Evolutionary conservation across 2,329 filamentous ascomycete genomes (phyloP), one percentile per base, ranked within the genome.

Genomic region (Didymella pomorum): DNA sequence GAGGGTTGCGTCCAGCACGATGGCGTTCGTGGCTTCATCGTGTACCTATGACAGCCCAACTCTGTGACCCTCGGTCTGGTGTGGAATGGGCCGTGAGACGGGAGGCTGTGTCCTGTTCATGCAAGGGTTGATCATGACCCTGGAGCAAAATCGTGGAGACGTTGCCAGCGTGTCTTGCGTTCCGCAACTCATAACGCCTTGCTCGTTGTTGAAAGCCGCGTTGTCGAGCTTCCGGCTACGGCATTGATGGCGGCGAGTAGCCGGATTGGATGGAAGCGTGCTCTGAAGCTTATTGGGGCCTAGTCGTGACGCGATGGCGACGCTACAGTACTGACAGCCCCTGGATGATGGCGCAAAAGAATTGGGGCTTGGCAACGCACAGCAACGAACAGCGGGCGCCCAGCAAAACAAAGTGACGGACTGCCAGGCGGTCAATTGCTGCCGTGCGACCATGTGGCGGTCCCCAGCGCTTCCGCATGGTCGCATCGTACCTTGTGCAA

Each of bases 241-340:
- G 59, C 51, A 62, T 47, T 57, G 37, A 54, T 21, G 39, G 48
- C 18, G 23, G 26, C 23, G 35, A 52, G 43, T 23, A 51, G 46
- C 46, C 47, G 54, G 42, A 52, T 44, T 49, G 55, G 46, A 41
- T 45, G 49, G 52, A 52, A 60, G 46, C 29, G 37, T 53, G 46
- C 46, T 44, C 50, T 67, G 64, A 56, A 45, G 62, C 63, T 62
- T 46, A 47, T 42, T 54, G 39, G 20, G 45, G 33, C 20, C 37
- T 51, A 58, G 56, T 42, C 18, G 56, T 58, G 56, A 58, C 56
- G 56, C 56, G 39, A 65, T 60, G 63, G 62, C 64, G 63, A 69
- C 69, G 66, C 72, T 71, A 71, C 66, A 64, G 60, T 64, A 66
- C 60, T 73, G 72, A 73, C 67, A 73, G 70, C 64, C 70, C 66